Conservation (phyloP, 768 basidiomycete genomes). For the Suillus americanus region DNA sequence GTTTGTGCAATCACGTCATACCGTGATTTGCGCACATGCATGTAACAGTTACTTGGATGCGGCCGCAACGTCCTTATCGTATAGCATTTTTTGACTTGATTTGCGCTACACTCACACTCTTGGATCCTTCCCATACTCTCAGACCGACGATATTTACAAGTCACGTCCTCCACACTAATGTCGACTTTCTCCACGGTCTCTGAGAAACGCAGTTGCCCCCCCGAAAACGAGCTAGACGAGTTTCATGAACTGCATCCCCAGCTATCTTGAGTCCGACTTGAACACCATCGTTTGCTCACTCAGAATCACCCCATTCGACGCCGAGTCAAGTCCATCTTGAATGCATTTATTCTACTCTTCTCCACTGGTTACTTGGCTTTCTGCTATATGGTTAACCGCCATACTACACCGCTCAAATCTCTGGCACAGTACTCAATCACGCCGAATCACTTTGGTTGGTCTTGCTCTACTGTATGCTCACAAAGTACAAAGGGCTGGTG, state of each 20-base stretch:
- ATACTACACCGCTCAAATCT: constrained; percentile 24
- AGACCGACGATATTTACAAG: no score
- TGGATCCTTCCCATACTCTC: no score
- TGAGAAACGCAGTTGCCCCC: neutral
- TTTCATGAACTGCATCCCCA: neutral
- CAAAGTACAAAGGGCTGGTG: neutral
- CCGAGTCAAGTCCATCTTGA: constrained; percentile 5
- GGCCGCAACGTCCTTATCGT: neutral
- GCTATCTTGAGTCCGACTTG: neutral
- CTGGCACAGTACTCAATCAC: constrained; percentile 22
- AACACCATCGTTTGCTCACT: neutral
- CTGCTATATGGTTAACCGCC: constrained; percentile 26
- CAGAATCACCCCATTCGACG: constrained; percentile 11
- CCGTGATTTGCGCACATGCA: neutral
- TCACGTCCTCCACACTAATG: no score
- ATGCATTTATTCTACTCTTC: constrained; percentile 22
- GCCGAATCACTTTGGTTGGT: constrained; percentile 21
- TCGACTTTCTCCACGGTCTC: no score
- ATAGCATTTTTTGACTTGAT: no score
- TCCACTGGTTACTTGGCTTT: constrained; percentile 30
- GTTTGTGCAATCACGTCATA: neutral
- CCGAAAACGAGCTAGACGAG: neutral
- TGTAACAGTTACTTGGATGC: no score
- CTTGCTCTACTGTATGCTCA: neutral
- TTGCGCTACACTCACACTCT: no score